Evolutionary conservation across 129 eudicot species (phyloP).

Genomic region (Smallanthus sonchifolius): DNA sequence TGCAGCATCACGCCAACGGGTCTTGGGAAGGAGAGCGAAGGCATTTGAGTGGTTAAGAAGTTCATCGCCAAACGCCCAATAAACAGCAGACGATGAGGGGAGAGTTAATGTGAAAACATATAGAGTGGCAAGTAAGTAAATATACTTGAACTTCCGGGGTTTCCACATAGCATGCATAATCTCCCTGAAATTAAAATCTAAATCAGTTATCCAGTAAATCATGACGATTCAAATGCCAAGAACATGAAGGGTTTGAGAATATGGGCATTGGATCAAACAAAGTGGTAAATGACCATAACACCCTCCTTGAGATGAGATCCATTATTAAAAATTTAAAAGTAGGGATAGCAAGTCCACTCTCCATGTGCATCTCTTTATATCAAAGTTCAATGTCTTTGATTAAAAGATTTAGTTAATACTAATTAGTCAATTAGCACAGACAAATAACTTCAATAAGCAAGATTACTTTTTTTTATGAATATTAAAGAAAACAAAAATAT

Average conservation of each 20-base stretch:
- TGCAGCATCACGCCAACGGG: conserved; percentile 66
- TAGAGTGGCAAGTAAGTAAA: conserved; percentile 69
- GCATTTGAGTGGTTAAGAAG: conserved; percentile 79
- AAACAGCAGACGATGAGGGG: conserved; percentile 73
- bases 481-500: neutral
- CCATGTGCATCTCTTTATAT: conserved; percentile 25
- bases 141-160: conserved; percentile 71
- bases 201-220: neutral
- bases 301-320: conserved; percentile 21
- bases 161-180: conserved; percentile 98
- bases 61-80: conserved; percentile 87
- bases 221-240: conserved; percentile 23
- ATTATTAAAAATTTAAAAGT: neutral
- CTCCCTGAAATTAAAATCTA: conserved; percentile 42
- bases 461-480: neutral
- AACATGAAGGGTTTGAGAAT: conserved; percentile 22
- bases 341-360: conserved; percentile 17
- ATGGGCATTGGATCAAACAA: conserved; percentile 45
- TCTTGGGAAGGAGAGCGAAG: conserved; percentile 71
- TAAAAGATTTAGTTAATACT: neutral
- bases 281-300: conserved; percentile 29
- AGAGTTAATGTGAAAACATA: conserved; percentile 75
- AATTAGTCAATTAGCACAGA: neutral
- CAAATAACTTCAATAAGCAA: conserved; percentile 1
- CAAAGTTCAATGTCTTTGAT: neutral